These are phyloP conservation scores for Haplosporangium gracile DNA, from an alignment of 192 early-diverging fungal species.

Conservation along the genomic window DNA sequence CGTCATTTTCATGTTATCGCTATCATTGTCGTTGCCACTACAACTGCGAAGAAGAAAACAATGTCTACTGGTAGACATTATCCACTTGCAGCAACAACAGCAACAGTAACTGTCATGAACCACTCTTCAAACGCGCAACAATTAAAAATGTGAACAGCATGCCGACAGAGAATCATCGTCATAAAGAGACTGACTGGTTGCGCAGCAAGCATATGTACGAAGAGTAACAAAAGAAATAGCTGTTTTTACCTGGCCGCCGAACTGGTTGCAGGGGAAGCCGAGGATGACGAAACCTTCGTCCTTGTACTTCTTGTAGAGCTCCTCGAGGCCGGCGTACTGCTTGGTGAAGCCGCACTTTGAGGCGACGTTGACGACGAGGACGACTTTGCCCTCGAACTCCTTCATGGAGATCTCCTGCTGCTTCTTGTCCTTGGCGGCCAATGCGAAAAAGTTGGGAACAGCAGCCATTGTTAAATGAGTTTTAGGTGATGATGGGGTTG, in stretches of 20 bases:
- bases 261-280: slow-evolving; percentile 96
- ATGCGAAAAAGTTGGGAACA: slow-evolving; percentile 61
- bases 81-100: too few relatives aligned
- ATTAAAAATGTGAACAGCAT: too few relatives aligned
- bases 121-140: too few relatives aligned
- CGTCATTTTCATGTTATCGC: not conserved
- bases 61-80: too few relatives aligned
- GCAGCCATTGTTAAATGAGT: slow-evolving; percentile 25
- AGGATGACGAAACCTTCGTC: slow-evolving; percentile 84
- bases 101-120: too few relatives aligned
- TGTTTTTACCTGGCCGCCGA: slow-evolving; percentile 72
- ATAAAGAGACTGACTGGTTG: not conserved
- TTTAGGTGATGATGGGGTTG: not conserved
- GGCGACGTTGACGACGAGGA: slow-evolving; percentile 92
- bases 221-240: not conserved
- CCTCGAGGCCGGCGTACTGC: slow-evolving; percentile 81
- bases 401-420: slow-evolving; percentile 67
- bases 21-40: not conserved
- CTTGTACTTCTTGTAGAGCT: slow-evolving; percentile 75
- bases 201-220: not conserved
- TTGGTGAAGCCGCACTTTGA: slow-evolving; percentile 91
- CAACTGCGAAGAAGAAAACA: too few relatives aligned
- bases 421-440: slow-evolving; percentile 62
- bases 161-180: too few relatives aligned
- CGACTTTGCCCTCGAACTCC: slow-evolving; percentile 77